phyloP scores from a whole-genome alignment of 768 basidiomycete genomes.

The Clavulina sp. region DNA sequence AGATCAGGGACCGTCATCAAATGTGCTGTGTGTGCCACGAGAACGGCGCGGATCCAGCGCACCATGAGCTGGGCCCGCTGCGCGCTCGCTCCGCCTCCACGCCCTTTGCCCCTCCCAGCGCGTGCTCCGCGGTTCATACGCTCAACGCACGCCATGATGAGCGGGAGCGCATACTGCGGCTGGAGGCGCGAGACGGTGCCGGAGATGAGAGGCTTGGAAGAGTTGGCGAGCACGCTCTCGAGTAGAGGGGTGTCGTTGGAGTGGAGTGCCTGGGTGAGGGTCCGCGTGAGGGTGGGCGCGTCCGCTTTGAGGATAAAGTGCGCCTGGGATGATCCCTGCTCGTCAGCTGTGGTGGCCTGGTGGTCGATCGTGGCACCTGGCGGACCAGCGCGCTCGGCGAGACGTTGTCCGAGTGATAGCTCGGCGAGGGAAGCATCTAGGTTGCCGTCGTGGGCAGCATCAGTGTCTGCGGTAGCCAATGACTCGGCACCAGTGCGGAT shows the following conservation, averaged over 20 bases:
- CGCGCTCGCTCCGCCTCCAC: conserved; percentile 62
- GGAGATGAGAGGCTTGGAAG: conserved; percentile 60
- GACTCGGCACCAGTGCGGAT: conserved; percentile 49
- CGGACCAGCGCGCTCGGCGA: conserved; percentile 39
- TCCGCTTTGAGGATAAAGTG: conserved; percentile 14
- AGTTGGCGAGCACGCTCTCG: conserved; percentile 74
- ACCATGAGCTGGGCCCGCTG: conserved; percentile 55
- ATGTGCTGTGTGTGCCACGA: conserved; percentile 75
- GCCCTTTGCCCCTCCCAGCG: conserved; percentile 55
- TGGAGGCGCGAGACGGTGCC: conserved; percentile 80
- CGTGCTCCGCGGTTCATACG: conserved; percentile 61
- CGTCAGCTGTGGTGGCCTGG: neutral
- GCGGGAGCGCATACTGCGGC: conserved; percentile 66
- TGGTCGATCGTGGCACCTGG: neutral
- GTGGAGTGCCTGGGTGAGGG: conserved; percentile 89
- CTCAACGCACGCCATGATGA: conserved; percentile 80
- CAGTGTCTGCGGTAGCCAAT: conserved; percentile 40
- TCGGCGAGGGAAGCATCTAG: conserved; percentile 79
- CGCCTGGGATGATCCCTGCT: neutral
- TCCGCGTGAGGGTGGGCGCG: conserved; percentile 64
- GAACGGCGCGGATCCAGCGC: conserved; percentile 63
- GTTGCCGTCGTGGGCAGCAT: conserved; percentile 39
- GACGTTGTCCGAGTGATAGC: conserved; percentile 76
- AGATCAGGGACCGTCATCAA: conserved; percentile 93
- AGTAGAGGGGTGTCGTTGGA: conserved; percentile 79